Evolutionary conservation across 2,329 filamentous ascomycete species (phyloP).

Genomic region (Xylaria sp.): DNA sequence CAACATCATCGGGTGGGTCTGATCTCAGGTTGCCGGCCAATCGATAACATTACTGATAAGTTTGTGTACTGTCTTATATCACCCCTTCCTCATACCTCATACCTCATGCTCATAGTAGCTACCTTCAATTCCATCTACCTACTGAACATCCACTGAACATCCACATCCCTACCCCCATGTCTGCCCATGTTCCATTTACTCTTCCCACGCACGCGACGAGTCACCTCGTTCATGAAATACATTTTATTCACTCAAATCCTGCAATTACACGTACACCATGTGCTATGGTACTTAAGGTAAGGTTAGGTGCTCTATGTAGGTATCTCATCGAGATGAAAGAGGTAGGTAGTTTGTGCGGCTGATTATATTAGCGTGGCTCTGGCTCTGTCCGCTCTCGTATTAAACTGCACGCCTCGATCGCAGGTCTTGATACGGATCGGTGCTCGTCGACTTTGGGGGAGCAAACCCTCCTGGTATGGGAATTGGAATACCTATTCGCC

Average conservation of each 20-base stretch:
- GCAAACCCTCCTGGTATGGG: not conserved
- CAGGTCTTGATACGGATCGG: conserved; percentile 7
- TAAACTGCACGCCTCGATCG: not conserved
- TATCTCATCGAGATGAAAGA: not conserved
- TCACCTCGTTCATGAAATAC: not conserved
- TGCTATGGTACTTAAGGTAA: no score
- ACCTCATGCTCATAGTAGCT: not conserved
- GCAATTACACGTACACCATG: no score
- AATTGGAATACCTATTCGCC: not conserved
- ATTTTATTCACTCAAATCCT: not conserved
- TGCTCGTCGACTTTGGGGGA: not conserved
- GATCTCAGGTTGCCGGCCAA: not conserved
- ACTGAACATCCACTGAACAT: no score
- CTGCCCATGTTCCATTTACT: not conserved
- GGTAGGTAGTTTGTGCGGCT: not conserved
- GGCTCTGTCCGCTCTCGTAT: not conserved
- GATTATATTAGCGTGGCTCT: not conserved
- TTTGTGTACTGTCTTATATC: not conserved
- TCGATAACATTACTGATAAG: not conserved
- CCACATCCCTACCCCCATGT: no score
- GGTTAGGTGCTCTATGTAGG: no score
- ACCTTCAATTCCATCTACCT: no score
- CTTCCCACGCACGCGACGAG: not conserved
- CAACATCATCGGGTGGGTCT: conserved; percentile 35
- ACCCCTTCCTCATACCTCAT: not conserved